Conservation (phyloP, 2,329 filamentous ascomycete genomes). For the Zalaria obscura region DNA sequence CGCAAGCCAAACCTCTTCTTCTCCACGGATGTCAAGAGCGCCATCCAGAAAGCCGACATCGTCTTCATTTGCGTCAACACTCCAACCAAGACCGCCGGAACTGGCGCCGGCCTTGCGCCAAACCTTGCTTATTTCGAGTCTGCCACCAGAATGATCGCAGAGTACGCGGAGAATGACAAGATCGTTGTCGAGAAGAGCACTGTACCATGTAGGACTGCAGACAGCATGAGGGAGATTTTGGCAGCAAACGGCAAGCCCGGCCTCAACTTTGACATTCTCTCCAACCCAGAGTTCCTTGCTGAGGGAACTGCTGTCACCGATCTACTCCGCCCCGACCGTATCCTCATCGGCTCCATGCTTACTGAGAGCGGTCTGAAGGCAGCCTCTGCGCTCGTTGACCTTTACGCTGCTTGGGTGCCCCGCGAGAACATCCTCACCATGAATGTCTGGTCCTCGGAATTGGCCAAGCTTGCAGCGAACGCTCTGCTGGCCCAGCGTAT, state of each 20-base stretch:
- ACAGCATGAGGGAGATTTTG: conserved; percentile 54
- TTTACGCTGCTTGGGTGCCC: conserved; percentile 62
- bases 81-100: conserved; percentile 57
- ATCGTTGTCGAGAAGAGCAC: conserved; percentile 76
- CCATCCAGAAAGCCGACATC: conserved; percentile 54
- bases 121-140: conserved; percentile 61
- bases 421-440: conserved; percentile 53
- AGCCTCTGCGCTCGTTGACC: conserved; percentile 45
- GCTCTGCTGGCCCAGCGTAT: conserved; percentile 70
- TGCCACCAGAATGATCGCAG: conserved; percentile 52
- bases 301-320: conserved; percentile 64
- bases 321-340: conserved; percentile 55
- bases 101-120: conserved; percentile 56
- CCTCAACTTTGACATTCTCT: conserved; percentile 59
- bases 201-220: conserved; percentile 60
- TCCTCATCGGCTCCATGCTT: conserved; percentile 57
- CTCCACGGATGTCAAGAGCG: conserved; percentile 48
- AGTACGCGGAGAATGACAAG: conserved; percentile 49
- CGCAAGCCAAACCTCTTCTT: conserved; percentile 58
- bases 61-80: conserved; percentile 69
- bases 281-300: conserved; percentile 70
- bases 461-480: conserved; percentile 67
- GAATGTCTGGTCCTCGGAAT: conserved; percentile 64
- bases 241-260: conserved; percentile 21
- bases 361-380: conserved; percentile 47